phyloP scores from a whole-genome alignment of 2,329 filamentous ascomycete species.

The Aquanectria penicillioides region DNA sequence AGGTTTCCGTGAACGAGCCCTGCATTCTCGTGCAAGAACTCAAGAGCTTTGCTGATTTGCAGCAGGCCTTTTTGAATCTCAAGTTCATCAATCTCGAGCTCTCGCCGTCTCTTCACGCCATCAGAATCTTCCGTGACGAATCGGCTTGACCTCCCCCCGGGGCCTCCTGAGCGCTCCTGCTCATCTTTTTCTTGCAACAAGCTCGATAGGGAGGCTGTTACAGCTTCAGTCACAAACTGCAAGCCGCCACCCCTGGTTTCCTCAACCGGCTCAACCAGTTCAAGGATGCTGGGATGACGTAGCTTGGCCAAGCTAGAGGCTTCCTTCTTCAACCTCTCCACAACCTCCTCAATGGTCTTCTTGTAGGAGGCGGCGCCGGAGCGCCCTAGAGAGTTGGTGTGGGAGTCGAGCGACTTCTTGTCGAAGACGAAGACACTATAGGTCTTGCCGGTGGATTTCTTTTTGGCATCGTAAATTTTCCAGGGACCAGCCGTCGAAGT shows the following conservation, averaged over 20 bases:
- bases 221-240: conserved; percentile 94
- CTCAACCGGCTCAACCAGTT: conserved; percentile 94
- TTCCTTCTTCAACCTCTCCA: conserved; percentile 91
- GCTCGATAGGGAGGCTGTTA: conserved; percentile 87
- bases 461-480: conserved; percentile 98
- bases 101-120: conserved; percentile 76
- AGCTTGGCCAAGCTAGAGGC: conserved; percentile 88
- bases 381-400: conserved; percentile 51
- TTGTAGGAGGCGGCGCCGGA: conserved; percentile 73
- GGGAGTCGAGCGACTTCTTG: conserved; percentile 80
- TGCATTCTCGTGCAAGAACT: conserved; percentile 95
- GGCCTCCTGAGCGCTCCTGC: conserved; percentile 76
- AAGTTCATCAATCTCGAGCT: conserved; percentile 94
- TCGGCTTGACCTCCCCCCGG: conserved; percentile 77
- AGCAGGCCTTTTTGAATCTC: conserved; percentile 97
- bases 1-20: conserved; percentile 94
- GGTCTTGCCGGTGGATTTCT: conserved; percentile 89
- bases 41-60: conserved; percentile 91
- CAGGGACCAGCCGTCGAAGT: conserved; percentile 89
- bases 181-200: conserved; percentile 90
- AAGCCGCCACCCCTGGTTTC: conserved; percentile 90
- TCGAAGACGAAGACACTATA: conserved; percentile 97
- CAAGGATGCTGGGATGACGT: conserved; percentile 90
- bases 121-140: conserved; percentile 84
- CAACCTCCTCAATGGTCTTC: conserved; percentile 85